Base-by-base conservation (phyloP, 2,329 filamentous ascomycete genomes). In the Monilinia fructigena region DNA sequence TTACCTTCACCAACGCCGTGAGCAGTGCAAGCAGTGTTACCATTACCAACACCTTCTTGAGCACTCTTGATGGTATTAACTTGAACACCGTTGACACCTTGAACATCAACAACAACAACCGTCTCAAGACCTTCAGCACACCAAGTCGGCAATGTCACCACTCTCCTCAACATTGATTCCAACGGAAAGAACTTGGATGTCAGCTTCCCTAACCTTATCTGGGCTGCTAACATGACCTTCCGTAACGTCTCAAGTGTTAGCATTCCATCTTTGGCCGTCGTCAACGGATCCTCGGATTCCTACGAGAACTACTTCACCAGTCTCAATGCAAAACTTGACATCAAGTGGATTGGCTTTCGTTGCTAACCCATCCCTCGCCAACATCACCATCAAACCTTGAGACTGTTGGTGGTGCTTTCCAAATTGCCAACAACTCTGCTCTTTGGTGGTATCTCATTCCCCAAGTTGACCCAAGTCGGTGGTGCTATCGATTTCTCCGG, bases 81-180 rank as follows among this genome's bases (percentile, higher is more conserved):
- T 83, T 98, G 70, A 79, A 86, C 70, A 83, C 84, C n/a, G 88
- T 92, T 65, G 84, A 86, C 66, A 83, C 81, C 72, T 86, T 99
- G 77, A 83, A 91, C 78, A 89, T 99, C 80, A 89, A 91, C 85
- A 97, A 97, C 88, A 98, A 98, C 87, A 82, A 81, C 69, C 89
- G 89, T 76, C 84, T 99, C 73, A 86, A 85, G 76, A 83, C 82
- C 69, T 91, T 96, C 81, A 85, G 86, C 76, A 91, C 93, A n/a
- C 79, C 85, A 90, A 77, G 84, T 98, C 67, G 84, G 84, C 78
- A 94, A 91, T 80, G 85, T 97, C 74, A 89, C 85, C 71, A 82
- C 85, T 66, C 78, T 83, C 56, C 81, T 97, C 63, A 87, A 85
- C 75, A 87, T 99, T 76, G 86, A 88, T 74, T 88, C 89, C 82